Conservation (phyloP, 164 flowering plant species). For the Sedum album region DNA sequence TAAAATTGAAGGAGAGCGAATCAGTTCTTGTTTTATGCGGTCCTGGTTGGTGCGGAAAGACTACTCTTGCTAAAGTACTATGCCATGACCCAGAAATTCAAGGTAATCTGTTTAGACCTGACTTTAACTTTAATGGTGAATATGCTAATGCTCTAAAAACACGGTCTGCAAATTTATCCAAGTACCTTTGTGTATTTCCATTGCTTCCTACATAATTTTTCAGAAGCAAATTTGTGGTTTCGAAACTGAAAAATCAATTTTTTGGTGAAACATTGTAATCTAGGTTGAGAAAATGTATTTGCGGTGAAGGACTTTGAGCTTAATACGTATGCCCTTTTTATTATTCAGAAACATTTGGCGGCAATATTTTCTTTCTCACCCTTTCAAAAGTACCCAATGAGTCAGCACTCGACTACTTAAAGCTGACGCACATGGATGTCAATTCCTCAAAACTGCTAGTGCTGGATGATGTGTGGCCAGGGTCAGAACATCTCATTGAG, state of each 20-base stretch:
- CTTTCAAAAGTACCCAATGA: conserved; percentile 17
- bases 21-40: conserved; percentile 24
- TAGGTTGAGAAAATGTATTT: neutral
- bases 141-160: neutral
- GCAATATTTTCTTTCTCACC: conserved; percentile 24
- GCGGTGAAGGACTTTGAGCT: conserved; percentile 2
- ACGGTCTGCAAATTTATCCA: neutral
- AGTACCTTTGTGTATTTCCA: neutral
- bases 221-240: neutral
- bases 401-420: conserved; percentile 19
- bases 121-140: neutral
- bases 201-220: neutral
- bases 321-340: neutral
- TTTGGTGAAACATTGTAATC: neutral
- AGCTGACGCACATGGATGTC: conserved; percentile 13
- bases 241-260: neutral
- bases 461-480: conserved; percentile 38
- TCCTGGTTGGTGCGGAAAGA: conserved; percentile 32
- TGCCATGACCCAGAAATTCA: conserved; percentile 21
- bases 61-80: conserved; percentile 22
- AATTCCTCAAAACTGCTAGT: conserved; percentile 20
- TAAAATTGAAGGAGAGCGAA: conserved; percentile 11
- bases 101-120: conserved; percentile 19
- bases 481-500: conserved; percentile 20
- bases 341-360: conserved; percentile 19